Conservation (phyloP, 116 monocot genomes). For the Papilionanthe hybrid region DNA sequence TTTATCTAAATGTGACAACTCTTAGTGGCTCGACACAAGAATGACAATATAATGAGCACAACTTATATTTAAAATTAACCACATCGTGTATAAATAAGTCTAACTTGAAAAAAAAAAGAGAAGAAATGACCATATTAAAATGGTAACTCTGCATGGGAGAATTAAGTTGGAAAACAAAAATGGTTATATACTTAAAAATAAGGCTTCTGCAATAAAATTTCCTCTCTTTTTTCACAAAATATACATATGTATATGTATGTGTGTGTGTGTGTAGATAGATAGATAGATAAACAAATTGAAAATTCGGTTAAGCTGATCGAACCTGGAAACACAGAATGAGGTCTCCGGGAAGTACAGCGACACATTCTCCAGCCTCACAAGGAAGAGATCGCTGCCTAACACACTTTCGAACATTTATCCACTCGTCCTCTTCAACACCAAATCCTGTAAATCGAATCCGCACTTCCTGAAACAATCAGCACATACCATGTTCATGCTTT, state of each 20-base stretch:
- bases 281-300: neutral
- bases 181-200: neutral
- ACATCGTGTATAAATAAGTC: too few species aligned
- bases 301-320: neutral
- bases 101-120: too few species aligned
- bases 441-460: slow-evolving; percentile 79
- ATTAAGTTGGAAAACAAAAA: neutral
- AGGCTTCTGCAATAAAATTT: neutral
- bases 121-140: neutral
- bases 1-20: too few species aligned
- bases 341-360: slow-evolving; percentile 78
- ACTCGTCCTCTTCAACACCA: slow-evolving; percentile 92
- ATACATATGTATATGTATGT: too few species aligned
- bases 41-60: too few species aligned
- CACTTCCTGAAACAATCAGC: slow-evolving; percentile 65
- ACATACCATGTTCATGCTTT: neutral
- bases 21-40: too few species aligned
- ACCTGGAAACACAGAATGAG: slow-evolving; percentile 97
- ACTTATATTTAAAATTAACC: too few species aligned
- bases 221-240: neutral
- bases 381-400: slow-evolving; percentile 94
- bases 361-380: slow-evolving; percentile 84
- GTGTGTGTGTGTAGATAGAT: too few species aligned
- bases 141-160: neutral
- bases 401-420: slow-evolving; percentile 74